Evolutionary conservation across 371 early-diverging fungal species (phyloP).

Genomic region (Actinomucor elegans): DNA sequence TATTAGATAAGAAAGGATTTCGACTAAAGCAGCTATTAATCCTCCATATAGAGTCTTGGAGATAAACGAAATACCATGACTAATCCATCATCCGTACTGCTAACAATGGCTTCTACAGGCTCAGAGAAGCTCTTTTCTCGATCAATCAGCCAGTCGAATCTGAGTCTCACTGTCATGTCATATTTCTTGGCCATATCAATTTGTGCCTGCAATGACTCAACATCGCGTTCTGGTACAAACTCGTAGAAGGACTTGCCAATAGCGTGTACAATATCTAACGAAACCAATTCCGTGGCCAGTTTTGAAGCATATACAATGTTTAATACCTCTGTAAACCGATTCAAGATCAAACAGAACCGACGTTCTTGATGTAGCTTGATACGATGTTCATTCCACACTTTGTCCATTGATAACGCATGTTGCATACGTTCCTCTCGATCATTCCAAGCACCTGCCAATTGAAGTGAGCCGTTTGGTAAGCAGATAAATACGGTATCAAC

Average conservation of each 20-base stretch:
- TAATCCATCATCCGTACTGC: slow-evolving; percentile 48
- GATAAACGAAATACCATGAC: slow-evolving; percentile 17
- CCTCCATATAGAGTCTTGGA: slow-evolving; percentile 6
- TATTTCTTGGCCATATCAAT: slow-evolving; percentile 28
- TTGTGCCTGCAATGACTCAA: slow-evolving; percentile 17
- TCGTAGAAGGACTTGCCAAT: slow-evolving; percentile 29
- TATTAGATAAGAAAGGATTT: slow-evolving; percentile 2
- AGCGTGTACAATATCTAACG: slow-evolving; percentile 11
- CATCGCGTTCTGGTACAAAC: slow-evolving; percentile 28
- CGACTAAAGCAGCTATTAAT: not conserved
- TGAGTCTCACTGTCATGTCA: slow-evolving; percentile 32
- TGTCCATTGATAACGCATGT: slow-evolving; percentile 1
- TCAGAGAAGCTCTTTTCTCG: slow-evolving; percentile 10
- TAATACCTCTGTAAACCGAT: slow-evolving; percentile 33
- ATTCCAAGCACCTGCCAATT: slow-evolving; percentile 36
- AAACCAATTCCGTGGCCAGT: slow-evolving; percentile 24
- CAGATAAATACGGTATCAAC: slow-evolving; percentile 34
- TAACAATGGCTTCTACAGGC: slow-evolving; percentile 35
- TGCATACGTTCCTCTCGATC: slow-evolving; percentile 18
- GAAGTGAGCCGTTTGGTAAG: slow-evolving; percentile 25
- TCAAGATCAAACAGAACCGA: slow-evolving; percentile 39
- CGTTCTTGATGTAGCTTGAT: slow-evolving; percentile 3
- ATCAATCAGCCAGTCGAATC: slow-evolving; percentile 42
- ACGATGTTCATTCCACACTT: not conserved
- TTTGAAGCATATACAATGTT: slow-evolving; percentile 30